phyloP scores from a whole-genome alignment of 768 basidiomycete species.

The Lactarius trivialis region DNA sequence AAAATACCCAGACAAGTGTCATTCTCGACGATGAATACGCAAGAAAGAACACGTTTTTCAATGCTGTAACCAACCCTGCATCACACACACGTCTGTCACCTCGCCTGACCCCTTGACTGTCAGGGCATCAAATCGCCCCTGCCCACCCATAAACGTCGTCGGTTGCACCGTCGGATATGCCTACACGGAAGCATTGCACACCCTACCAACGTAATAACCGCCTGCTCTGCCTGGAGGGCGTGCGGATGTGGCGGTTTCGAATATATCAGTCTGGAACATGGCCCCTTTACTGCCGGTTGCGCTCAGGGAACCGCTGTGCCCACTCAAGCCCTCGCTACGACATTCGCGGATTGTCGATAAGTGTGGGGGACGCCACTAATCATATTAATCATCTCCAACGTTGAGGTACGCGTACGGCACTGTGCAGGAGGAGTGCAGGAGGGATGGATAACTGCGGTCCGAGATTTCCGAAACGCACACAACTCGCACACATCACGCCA shows the following conservation, averaged over 20 bases:
- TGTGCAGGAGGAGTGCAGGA: too few relatives aligned
- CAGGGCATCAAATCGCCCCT: constrained; percentile 3
- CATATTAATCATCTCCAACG: too few relatives aligned
- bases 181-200: background rate
- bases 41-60: constrained; percentile 8
- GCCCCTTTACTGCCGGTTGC: background rate
- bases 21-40: background rate
- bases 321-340: background rate
- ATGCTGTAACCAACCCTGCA: background rate
- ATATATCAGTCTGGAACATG: background rate
- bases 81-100: background rate
- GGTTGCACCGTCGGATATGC: background rate
- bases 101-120: background rate
- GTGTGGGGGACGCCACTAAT: background rate
- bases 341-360: background rate
- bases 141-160: background rate
- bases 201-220: constrained; percentile 5
- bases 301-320: background rate
- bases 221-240: background rate
- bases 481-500: background rate
- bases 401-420: too few relatives aligned
- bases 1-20: background rate
- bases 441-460: too few relatives aligned
- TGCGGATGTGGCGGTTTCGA: background rate
- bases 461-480: background rate